These are phyloP conservation scores for Cryptococcus depauperatus DNA, from an alignment of 1,284 basidiomycete species.

Conservation along the genomic window DNA sequence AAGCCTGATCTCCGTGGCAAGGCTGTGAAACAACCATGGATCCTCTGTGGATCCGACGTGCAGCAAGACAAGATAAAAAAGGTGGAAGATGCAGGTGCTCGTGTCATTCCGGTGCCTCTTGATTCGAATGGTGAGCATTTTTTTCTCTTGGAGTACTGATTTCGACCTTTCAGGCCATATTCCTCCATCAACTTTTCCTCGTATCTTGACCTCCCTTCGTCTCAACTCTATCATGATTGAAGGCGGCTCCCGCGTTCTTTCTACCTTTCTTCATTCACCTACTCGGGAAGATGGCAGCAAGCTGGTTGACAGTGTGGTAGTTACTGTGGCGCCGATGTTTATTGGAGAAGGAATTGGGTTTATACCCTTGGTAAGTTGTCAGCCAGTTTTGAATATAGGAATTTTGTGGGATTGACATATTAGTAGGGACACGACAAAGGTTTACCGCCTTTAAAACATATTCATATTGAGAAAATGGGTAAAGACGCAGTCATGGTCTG, in stretches of 20 bases:
- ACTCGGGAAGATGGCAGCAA: slow-evolving; percentile 34
- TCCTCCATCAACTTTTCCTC: slow-evolving; percentile 52
- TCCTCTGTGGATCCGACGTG: slow-evolving; percentile 51
- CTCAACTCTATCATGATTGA: slow-evolving; percentile 85
- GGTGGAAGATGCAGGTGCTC: slow-evolving; percentile 42
- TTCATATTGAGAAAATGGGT: slow-evolving; percentile 40
- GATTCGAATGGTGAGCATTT: slow-evolving; percentile 46
- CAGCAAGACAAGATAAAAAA: slow-evolving; percentile 15
- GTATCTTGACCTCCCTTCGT: slow-evolving; percentile 50
- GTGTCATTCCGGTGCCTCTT: slow-evolving; percentile 38
- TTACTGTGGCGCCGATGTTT: slow-evolving; percentile 73
- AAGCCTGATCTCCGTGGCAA: slow-evolving; percentile 26
- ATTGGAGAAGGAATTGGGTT: slow-evolving; percentile 65
- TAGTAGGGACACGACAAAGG: slow-evolving; percentile 23
- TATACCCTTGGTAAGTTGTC: slow-evolving; percentile 26
- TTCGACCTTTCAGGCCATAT: slow-evolving; percentile 44
- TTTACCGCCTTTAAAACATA: slow-evolving; percentile 27
- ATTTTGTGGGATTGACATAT: not conserved
- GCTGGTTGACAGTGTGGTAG: slow-evolving; percentile 62
- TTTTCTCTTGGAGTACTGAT: not conserved
- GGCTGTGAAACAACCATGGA: slow-evolving; percentile 63
- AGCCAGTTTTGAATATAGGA: not conserved
- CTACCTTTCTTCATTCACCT: slow-evolving; percentile 56
- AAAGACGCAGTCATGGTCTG: slow-evolving; percentile 44
- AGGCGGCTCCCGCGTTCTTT: slow-evolving; percentile 78